Percentiles rank a stretch among this genome's conserved stretches.
phyloP scores from a whole-genome alignment of 1,284 basidiomycete genomes.

The Neotropicomus parvogracilis region DNA sequence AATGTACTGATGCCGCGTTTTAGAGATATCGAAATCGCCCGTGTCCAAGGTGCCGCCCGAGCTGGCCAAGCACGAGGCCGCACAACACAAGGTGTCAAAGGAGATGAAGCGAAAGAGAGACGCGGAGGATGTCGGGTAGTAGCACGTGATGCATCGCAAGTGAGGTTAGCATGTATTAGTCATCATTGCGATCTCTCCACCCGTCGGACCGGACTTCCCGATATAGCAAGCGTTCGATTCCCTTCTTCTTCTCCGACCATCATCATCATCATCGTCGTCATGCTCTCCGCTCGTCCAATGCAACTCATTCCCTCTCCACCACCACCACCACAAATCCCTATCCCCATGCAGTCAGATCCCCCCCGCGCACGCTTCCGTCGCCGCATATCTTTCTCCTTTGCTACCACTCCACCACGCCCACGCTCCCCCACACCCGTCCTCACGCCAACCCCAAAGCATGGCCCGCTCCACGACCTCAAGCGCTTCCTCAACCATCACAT shows the following conservation, averaged over 20 bases:
- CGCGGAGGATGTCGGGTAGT: constrained; percentile 61
- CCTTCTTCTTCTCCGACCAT: background rate
- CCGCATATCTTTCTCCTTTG: constrained; percentile 23
- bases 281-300: constrained; percentile 46
- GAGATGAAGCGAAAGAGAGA: constrained; percentile 92
- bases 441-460: constrained; percentile 40
- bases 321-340: constrained; percentile 1
- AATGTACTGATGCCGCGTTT: background rate
- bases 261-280: constrained; percentile 18
- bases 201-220: constrained; percentile 12
- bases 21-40: constrained; percentile 90
- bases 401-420: constrained; percentile 4
- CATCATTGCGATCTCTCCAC: constrained; percentile 11
- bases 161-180: too few species aligned
- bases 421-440: constrained; percentile 10
- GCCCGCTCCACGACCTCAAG: constrained; percentile 85
- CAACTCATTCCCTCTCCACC: constrained; percentile 33
- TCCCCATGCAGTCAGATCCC: constrained; percentile 13
- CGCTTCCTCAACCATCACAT: constrained; percentile 91
- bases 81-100: constrained; percentile 81
- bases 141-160: too few species aligned
- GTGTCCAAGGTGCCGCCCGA: constrained; percentile 87
- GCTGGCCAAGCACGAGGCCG: constrained; percentile 84
- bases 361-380: constrained; percentile 22
- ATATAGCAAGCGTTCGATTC: constrained; percentile 14